Percentiles rank a stretch among this genome's conserved stretches.
phyloP scores from a whole-genome alignment of 495 filamentous ascomycete genomes.

The Neurospora terricola region DNA sequence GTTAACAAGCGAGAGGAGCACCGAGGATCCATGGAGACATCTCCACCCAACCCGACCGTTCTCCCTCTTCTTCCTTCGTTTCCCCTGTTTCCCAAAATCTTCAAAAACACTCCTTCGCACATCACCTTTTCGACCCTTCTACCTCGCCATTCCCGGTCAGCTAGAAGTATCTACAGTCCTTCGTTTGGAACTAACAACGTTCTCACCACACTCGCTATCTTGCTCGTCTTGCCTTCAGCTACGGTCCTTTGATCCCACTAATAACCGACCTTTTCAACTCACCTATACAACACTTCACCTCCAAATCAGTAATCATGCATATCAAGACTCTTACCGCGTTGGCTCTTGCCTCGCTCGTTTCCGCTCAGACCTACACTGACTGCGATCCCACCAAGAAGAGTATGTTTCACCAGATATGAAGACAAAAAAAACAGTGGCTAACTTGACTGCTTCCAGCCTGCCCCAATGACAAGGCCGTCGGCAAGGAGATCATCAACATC shows the following conservation, averaged over 20 bases:
- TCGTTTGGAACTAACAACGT: background rate
- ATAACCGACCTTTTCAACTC: too few species aligned
- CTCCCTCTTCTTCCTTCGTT: background rate
- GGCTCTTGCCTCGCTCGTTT: slow-evolving; percentile 36
- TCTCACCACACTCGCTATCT: background rate
- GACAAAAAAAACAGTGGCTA: background rate
- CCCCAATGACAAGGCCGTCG: slow-evolving; percentile 64
- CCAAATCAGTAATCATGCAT: slow-evolving; percentile 23
- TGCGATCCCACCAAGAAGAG: slow-evolving; percentile 65
- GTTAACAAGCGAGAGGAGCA: background rate
- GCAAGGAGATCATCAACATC: slow-evolving; percentile 48
- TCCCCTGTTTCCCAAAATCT: background rate
- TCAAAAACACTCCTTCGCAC: background rate
- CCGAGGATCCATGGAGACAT: background rate
- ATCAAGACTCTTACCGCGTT: slow-evolving; percentile 29
- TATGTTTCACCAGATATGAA: slow-evolving; percentile 28
- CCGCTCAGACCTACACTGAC: slow-evolving; percentile 63
- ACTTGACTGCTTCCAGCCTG: slow-evolving; percentile 34
- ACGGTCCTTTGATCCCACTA: background rate
- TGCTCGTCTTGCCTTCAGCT: background rate
- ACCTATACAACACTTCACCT: background rate
- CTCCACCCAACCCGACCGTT: background rate
- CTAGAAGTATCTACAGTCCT: background rate
- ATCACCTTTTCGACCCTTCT: background rate
- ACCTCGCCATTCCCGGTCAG: background rate